Evolutionary conservation across 2,329 filamentous ascomycete species (phyloP), one percentile per base, ranked within the genome.

Genomic region (Verticillium longisporum): DNA sequence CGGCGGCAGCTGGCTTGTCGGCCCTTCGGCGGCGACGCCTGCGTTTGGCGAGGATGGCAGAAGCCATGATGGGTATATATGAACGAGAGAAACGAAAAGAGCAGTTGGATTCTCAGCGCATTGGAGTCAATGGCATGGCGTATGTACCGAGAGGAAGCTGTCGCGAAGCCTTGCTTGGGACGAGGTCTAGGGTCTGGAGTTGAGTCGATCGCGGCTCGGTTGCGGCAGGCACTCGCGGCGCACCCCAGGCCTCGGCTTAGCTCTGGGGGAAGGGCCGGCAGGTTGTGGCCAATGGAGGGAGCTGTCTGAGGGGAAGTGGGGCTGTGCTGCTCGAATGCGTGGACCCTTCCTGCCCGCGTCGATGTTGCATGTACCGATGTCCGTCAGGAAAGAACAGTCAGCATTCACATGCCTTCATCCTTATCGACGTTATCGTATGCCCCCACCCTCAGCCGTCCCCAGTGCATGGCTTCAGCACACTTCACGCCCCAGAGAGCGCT

Each of bases 1-100:
- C 93, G 62, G 90, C 83, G 62, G 96, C 82, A 54, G 93, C 83
- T 7, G 89, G 83, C 73, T 90, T 92, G 73, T 95, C 86, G 66
- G 85, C 80, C 60, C 84, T 78, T 58, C 85, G 80, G 65, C 85
- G 78, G 61, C 83, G 77, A 60, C 77, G 77, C 62, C 77, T 77
- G 69, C 76, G 80, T 67, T 73, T 74, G 61, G 71, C 62, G 21
- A 70, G 61, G 56, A 68, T 66, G 54, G 70, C 65, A 56, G 69
- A 64, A 55, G 70, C 68, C 55, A 73, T 65, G 61, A 59, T 58
- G 56, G 26, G 26, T 26, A 58, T n/a, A 54, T 31, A 41, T 50
- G 53, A 36, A 54, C n/a, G 56, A 57, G 56, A 57, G 36, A 38
- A 33, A 37, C 26, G 32, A 36, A 61, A 54, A 26, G 26, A 26